phyloP scores from a whole-genome alignment of 1,139 yeast species.

The Blastobotrys ciferrii region DNA sequence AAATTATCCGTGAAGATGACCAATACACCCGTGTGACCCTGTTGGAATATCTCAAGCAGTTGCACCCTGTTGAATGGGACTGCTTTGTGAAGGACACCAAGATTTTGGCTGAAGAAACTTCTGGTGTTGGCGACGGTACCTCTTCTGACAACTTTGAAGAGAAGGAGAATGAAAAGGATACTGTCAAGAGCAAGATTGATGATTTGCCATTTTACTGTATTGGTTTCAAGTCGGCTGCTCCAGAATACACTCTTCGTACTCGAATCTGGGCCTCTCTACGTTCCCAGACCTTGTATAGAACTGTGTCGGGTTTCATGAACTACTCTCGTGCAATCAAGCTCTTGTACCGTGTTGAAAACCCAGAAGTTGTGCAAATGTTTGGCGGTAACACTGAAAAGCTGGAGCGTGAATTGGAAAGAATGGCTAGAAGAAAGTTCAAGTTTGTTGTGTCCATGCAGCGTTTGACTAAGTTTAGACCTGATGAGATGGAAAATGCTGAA shows the following conservation, averaged over 20 bases:
- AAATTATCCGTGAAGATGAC: slow-evolving; percentile 97
- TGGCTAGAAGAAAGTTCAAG: slow-evolving; percentile 99
- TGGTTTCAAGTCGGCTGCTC: slow-evolving; percentile 99
- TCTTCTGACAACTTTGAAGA: slow-evolving; percentile 44
- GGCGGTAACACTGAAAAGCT: slow-evolving; percentile 96
- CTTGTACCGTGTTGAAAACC: slow-evolving; percentile 97
- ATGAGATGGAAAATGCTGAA: slow-evolving; percentile 97
- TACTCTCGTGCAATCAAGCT: slow-evolving; percentile 97
- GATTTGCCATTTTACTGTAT: slow-evolving; percentile 98
- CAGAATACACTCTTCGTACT: slow-evolving; percentile 96
- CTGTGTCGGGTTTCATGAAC: slow-evolving; percentile 99
- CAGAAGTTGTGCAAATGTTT: slow-evolving; percentile 96
- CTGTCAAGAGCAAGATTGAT: slow-evolving; percentile 85
- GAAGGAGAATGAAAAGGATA: slow-evolving; percentile 54
- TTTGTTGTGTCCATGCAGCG: slow-evolving; percentile 98
- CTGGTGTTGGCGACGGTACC: slow-evolving; percentile 25
- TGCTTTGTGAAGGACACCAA: slow-evolving; percentile 98
- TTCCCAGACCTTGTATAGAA: slow-evolving; percentile 96
- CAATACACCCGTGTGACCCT: slow-evolving; percentile 96
- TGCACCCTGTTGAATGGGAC: slow-evolving; percentile 99
- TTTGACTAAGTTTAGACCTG: slow-evolving; percentile 93
- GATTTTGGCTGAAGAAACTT: slow-evolving; percentile 88
- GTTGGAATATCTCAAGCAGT: slow-evolving; percentile 92
- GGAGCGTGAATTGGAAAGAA: slow-evolving; percentile 94
- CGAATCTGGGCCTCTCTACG: slow-evolving; percentile 99